phyloP scores from a whole-genome alignment of 768 basidiomycete species.

The Sarcodon aspratus region DNA sequence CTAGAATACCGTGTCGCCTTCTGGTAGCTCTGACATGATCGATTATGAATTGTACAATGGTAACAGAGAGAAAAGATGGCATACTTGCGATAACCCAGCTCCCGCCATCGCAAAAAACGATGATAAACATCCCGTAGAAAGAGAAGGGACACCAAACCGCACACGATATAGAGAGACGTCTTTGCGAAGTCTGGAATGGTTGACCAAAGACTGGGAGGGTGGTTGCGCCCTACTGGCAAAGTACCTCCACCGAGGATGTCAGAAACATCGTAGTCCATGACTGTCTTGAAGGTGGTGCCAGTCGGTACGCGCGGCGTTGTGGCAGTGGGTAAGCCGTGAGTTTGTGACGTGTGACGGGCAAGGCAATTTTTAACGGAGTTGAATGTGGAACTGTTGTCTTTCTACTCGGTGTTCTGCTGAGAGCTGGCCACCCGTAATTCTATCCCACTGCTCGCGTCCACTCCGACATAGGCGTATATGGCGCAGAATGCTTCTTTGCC shows the following conservation, averaged over 20 bases:
- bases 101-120: conserved; percentile 43
- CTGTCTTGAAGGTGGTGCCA: conserved; percentile 6
- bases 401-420: too few relatives aligned
- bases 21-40: conserved; percentile 45
- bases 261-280: conserved; percentile 55
- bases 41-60: conserved; percentile 1
- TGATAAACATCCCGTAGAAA: conserved; percentile 16
- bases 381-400: not conserved
- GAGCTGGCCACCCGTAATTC: too few relatives aligned
- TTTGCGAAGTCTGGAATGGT: conserved; percentile 5
- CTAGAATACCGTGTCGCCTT: conserved; percentile 73
- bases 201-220: conserved; percentile 22
- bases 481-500: conserved; percentile 5
- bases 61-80: conserved; percentile 13
- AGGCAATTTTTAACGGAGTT: conserved; percentile 5
- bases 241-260: conserved; percentile 58
- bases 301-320: conserved; percentile 3
- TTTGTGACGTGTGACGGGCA: conserved; percentile 2
- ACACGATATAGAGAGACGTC: conserved; percentile 5
- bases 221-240: conserved; percentile 21
- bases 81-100: conserved; percentile 55
- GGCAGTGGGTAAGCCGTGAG: conserved; percentile 3
- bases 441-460: too few relatives aligned
- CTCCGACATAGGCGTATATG: too few relatives aligned
- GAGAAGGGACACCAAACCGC: conserved; percentile 3